Percentiles rank a stretch among this genome's conserved stretches.
Conservation (phyloP, 2,329 filamentous ascomycete species). For the Huntiella abstrusa region DNA sequence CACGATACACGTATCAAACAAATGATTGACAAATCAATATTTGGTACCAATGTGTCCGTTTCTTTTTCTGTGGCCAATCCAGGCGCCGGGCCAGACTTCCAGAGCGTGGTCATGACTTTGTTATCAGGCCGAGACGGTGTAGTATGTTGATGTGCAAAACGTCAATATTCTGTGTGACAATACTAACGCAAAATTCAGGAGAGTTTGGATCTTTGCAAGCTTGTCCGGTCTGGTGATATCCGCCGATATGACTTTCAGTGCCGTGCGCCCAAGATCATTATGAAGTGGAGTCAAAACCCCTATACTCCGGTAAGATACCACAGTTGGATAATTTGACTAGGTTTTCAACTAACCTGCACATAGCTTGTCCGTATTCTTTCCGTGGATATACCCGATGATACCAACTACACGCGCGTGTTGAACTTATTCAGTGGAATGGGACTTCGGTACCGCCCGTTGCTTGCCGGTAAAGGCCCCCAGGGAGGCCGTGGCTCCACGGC, state of each 20-base stretch:
- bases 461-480: conserved; percentile 1
- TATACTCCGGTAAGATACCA: conserved; percentile 1
- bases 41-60: conserved; percentile 6
- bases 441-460: conserved; percentile 8
- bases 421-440: conserved; percentile 7
- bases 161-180: not conserved
- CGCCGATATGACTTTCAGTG: conserved; percentile 10
- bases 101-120: conserved; percentile 6
- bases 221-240: not conserved
- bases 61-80: conserved; percentile 1
- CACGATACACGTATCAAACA: conserved; percentile 10
- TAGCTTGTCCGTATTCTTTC: conserved; percentile 9
- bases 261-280: conserved; percentile 7
- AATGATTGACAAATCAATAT: conserved; percentile 7
- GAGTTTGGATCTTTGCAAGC: conserved; percentile 6
- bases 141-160: not conserved
- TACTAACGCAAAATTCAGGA: conserved; percentile 2
- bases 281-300: conserved; percentile 7
- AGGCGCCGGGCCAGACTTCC: conserved; percentile 1
- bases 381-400: conserved; percentile 6
- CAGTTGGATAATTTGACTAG: not conserved
- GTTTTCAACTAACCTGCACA: not conserved
- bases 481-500: conserved; percentile 6
- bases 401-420: conserved; percentile 6
- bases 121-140: conserved; percentile 4